phyloP scores from a whole-genome alignment of 768 basidiomycete species.

The Pleurotus sapidus region DNA sequence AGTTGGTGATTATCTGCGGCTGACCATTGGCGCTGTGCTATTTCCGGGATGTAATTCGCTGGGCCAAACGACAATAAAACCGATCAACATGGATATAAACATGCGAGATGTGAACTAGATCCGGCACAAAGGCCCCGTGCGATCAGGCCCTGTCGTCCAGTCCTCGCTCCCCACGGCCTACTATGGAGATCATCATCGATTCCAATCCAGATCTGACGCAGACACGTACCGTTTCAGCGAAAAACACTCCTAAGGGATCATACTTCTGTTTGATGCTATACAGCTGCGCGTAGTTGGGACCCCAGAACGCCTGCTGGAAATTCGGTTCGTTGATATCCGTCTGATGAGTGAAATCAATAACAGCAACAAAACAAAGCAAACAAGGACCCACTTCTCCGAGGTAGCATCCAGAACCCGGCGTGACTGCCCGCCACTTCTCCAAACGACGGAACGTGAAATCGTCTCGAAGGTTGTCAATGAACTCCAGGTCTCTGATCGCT shows the following conservation, averaged over 20 bases:
- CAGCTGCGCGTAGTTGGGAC: not conserved
- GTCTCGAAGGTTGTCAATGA: not conserved
- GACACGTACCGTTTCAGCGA: not conserved
- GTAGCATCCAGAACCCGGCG: not conserved
- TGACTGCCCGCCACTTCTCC: not conserved
- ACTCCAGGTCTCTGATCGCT: not conserved
- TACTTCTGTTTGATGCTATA: slow-evolving; percentile 1
- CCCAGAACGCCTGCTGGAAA: slow-evolving; percentile 1
- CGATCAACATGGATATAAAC: no score
- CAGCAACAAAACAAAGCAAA: not conserved
- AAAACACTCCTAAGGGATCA: not conserved
- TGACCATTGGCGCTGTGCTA: no score
- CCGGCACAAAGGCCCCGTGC: not conserved
- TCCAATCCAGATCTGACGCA: not conserved
- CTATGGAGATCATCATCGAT: not conserved
- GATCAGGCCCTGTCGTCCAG: not conserved
- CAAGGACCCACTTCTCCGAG: not conserved
- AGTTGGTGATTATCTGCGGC: no score
- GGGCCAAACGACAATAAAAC: no score
- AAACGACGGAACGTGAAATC: not conserved
- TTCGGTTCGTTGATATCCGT: not conserved
- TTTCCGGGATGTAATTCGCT: no score
- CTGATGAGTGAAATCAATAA: slow-evolving; percentile 10
- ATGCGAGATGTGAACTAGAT: not conserved
- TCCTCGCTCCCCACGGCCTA: not conserved